Conservation (phyloP, 2,329 filamentous ascomycete species). For the Daldinia sp. region DNA sequence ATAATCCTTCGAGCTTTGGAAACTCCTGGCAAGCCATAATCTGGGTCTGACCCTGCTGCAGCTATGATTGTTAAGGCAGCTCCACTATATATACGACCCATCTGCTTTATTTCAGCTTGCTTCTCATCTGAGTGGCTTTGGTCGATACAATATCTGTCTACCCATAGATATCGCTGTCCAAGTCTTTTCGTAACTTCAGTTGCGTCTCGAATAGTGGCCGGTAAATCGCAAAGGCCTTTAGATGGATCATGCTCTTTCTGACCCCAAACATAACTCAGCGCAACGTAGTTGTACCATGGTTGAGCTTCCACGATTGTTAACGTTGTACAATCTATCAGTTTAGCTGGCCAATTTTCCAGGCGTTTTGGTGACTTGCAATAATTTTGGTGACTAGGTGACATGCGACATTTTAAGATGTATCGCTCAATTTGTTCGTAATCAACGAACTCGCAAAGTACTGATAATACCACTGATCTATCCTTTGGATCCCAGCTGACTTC, state of each 20-base stretch:
- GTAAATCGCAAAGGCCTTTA: background rate
- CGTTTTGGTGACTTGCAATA: background rate
- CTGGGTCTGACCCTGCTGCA: background rate
- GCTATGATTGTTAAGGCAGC: background rate
- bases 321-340: background rate
- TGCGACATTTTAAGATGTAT: background rate
- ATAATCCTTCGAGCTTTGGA: background rate
- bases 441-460: background rate
- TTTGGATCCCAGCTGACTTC: background rate
- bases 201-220: background rate
- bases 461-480: background rate
- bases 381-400: background rate
- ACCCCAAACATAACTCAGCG: constrained; percentile 1
- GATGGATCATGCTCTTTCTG: background rate
- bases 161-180: background rate
- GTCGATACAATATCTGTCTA: constrained; percentile 1
- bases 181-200: background rate
- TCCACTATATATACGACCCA: background rate
- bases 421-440: background rate
- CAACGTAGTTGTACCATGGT: background rate
- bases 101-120: background rate
- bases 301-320: background rate
- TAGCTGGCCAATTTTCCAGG: background rate
- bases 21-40: background rate
- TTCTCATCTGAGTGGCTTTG: background rate